These are phyloP conservation scores for Arthroderma sp. DNA, from an alignment of 2,329 filamentous ascomycete genomes.

Conservation along the genomic window DNA sequence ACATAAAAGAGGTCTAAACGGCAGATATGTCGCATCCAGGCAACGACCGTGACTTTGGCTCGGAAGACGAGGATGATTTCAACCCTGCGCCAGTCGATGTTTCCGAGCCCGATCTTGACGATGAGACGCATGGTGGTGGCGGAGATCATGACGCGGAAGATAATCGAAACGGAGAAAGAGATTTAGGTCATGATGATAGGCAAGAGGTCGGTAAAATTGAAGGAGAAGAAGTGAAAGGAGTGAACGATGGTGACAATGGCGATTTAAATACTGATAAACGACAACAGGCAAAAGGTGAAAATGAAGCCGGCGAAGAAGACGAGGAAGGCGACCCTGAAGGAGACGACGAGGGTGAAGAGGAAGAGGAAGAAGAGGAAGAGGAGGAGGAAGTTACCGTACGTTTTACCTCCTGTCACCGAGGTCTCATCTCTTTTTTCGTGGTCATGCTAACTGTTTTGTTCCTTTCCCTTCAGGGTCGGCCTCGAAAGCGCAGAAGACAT, in stretches of 20 bases:
- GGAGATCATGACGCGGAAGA: slow-evolving; percentile 45
- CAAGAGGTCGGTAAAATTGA: slow-evolving; percentile 37
- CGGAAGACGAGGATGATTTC: slow-evolving; percentile 69
- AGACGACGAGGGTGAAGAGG: slow-evolving; percentile 32
- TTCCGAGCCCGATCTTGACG: slow-evolving; percentile 57
- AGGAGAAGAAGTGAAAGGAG: slow-evolving; percentile 38
- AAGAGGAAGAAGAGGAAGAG: slow-evolving; percentile 38
- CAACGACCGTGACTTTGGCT: slow-evolving; percentile 41
- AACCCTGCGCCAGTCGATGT: slow-evolving; percentile 65
- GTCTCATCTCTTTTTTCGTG: too few species aligned
- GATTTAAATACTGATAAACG: slow-evolving; percentile 50
- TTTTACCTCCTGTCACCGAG: slow-evolving; percentile 8
- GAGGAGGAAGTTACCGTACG: slow-evolving; percentile 50
- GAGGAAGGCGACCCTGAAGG: slow-evolving; percentile 43
- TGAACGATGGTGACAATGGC: slow-evolving; percentile 36
- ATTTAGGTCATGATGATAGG: slow-evolving; percentile 17
- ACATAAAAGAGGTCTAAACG: not conserved
- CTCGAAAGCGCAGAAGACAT: slow-evolving; percentile 66
- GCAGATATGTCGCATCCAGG: slow-evolving; percentile 21
- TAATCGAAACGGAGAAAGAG: slow-evolving; percentile 18
- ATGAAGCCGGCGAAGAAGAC: slow-evolving; percentile 31
- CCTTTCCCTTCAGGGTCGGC: slow-evolving; percentile 44
- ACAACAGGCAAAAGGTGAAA: slow-evolving; percentile 17
- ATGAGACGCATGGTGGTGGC: slow-evolving; percentile 19
- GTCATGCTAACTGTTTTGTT: slow-evolving; percentile 13